Conservation (phyloP, 306 rosid genomes). For the Acacia acuminata region DNA sequence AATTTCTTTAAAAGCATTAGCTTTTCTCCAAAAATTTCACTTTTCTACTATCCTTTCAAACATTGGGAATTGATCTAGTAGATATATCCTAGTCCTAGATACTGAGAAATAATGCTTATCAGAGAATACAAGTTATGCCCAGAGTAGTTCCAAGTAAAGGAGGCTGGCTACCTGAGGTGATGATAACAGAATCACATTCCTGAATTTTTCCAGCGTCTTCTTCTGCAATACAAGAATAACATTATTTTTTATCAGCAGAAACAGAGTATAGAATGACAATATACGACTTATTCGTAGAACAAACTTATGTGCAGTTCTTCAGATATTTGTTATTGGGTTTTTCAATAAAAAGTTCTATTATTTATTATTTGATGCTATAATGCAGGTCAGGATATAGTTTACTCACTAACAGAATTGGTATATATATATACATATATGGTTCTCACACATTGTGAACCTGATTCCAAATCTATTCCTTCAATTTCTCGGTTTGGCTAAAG, state of each 20-base stretch:
- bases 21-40: not conserved
- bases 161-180: slow-evolving; percentile 53
- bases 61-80: slow-evolving; percentile 1
- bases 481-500: not conserved
- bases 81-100: not conserved
- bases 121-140: not conserved
- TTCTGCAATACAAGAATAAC: slow-evolving; percentile 33
- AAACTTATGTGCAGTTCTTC: not conserved
- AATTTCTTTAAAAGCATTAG: not conserved
- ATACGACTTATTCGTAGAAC: not conserved
- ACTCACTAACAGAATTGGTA: too few species aligned
- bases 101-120: slow-evolving; percentile 6
- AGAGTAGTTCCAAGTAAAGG: not conserved
- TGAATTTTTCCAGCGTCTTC: slow-evolving; percentile 48
- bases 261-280: not conserved
- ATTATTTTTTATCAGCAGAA: not conserved
- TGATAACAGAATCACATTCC: slow-evolving; percentile 49
- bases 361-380: too few species aligned
- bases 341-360: not conserved
- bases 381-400: too few species aligned
- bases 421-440: too few species aligned
- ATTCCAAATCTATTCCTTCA: not conserved
- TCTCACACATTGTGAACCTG: not conserved
- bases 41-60: slow-evolving; percentile 18
- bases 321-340: not conserved